A percentile compares a stretch with the other conserved stretches of the same genome.
phyloP scores from a whole-genome alignment of 2,329 filamentous ascomycete genomes.

The Alternaria dauci region DNA sequence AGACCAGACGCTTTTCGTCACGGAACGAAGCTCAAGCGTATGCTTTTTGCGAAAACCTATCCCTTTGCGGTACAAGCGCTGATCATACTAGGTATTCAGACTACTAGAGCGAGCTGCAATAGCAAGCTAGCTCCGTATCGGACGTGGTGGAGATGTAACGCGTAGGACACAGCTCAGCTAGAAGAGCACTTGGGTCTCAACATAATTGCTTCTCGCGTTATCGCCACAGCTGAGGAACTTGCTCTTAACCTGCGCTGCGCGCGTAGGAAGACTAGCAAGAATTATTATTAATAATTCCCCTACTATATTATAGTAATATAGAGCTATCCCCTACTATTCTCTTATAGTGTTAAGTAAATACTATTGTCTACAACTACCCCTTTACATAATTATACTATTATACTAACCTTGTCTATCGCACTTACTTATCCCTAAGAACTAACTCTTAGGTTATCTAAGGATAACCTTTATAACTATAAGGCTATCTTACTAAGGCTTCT shows the following conservation, averaged over 20 bases:
- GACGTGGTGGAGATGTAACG: too few relatives aligned
- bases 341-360: background rate
- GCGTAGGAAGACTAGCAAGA: background rate
- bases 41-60: background rate
- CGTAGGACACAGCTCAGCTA: too few relatives aligned
- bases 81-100: too few relatives aligned
- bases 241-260: background rate
- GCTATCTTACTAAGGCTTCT: too few relatives aligned
- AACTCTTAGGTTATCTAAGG: too few relatives aligned
- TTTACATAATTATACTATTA: too few relatives aligned
- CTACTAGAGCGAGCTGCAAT: too few relatives aligned
- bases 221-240: background rate
- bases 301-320: background rate
- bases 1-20: constrained; percentile 17
- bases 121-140: too few relatives aligned
- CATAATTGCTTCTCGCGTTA: background rate
- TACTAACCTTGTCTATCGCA: too few relatives aligned
- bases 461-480: too few relatives aligned
- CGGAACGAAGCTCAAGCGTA: constrained; percentile 8
- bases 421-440: too few relatives aligned
- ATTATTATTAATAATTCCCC: background rate
- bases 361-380: background rate
- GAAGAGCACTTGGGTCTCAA: background rate
- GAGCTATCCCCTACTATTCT: background rate
- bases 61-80: too few relatives aligned